phyloP scores from a whole-genome alignment of 2,329 filamentous ascomycete species.

The Nemania bipapillata region DNA sequence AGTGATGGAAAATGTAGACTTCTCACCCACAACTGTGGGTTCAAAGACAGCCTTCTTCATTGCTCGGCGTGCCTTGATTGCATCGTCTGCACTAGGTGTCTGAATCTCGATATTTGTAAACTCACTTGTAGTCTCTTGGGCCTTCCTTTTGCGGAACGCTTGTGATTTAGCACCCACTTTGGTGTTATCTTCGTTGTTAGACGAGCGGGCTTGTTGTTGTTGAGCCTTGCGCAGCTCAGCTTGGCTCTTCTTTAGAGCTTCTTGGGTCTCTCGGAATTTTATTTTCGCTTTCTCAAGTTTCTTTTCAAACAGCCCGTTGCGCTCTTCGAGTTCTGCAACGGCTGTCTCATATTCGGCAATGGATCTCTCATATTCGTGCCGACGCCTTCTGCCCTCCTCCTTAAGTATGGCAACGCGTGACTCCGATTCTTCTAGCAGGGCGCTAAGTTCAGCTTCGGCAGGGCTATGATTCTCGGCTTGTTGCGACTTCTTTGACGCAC shows the following conservation, averaged over 20 bases:
- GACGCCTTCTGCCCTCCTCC: conserved; percentile 59
- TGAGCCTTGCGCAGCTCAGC: conserved; percentile 57
- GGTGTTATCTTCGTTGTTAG: conserved; percentile 47
- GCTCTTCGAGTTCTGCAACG: conserved; percentile 68
- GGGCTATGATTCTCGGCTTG: conserved; percentile 39
- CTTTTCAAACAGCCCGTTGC: conserved; percentile 73
- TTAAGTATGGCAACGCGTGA: conserved; percentile 55
- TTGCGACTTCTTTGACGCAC: conserved; percentile 47
- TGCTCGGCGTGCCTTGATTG: conserved; percentile 54
- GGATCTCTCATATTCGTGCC: conserved; percentile 63
- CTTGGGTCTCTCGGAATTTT: conserved; percentile 75
- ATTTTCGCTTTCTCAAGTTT: conserved; percentile 75
- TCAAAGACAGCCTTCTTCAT: conserved; percentile 68
- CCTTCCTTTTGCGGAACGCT: conserved; percentile 59
- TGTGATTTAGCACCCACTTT: conserved; percentile 52
- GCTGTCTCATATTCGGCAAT: conserved; percentile 67
- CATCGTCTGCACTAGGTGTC: conserved; percentile 54
- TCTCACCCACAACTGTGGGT: conserved; percentile 76
- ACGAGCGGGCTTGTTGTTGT: conserved; percentile 55
- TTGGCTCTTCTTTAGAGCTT: conserved; percentile 74
- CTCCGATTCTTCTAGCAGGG: conserved; percentile 49
- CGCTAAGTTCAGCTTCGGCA: conserved; percentile 47
- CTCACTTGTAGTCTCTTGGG: conserved; percentile 59
- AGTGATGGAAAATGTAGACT: conserved; percentile 92
- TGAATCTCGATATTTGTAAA: conserved; percentile 59